Conservation (phyloP, 1,284 basidiomycete genomes). For the Microbotryomycetes sp. region DNA sequence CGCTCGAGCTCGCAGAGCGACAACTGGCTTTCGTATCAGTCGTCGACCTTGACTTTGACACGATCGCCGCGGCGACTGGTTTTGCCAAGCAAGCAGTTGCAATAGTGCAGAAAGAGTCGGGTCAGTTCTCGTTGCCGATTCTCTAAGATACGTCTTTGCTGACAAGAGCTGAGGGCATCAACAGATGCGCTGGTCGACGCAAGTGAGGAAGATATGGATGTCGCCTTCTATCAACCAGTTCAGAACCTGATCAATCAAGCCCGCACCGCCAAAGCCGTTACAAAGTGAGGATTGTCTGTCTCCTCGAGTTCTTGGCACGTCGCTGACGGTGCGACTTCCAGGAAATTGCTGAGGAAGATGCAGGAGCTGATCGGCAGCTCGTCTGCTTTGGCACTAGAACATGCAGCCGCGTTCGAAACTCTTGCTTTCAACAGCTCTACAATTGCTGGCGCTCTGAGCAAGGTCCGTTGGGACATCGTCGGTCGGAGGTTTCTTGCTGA, state of each 20-base stretch:
- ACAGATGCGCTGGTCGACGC: constrained; percentile 65
- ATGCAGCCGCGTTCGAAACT: constrained; percentile 64
- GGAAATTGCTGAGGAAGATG: constrained; percentile 76
- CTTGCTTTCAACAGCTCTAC: constrained; percentile 61
- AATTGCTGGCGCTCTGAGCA: constrained; percentile 78
- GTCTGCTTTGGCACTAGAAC: constrained; percentile 60
- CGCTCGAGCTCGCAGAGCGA: constrained; percentile 78
- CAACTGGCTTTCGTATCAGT: constrained; percentile 73
- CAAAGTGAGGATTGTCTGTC: constrained; percentile 59
- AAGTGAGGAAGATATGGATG: constrained; percentile 63
- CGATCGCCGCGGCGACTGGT: constrained; percentile 80
- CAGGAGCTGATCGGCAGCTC: constrained; percentile 70
- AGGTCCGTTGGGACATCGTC: no score
- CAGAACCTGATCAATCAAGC: constrained; percentile 73
- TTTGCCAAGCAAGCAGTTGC: constrained; percentile 78
- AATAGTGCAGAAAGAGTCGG: constrained; percentile 64
- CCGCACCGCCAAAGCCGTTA: constrained; percentile 68
- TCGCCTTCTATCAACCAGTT: constrained; percentile 69
- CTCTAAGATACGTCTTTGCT: background rate
- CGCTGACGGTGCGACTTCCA: constrained; percentile 40
- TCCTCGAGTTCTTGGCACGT: no score
- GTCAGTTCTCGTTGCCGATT: constrained; percentile 44
- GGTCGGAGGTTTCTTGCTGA: no score
- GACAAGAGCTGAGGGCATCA: background rate
- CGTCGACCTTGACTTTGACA: constrained; percentile 83